Base-by-base conservation (phyloP, 164 flowering plant genomes). In the Liriodendron chinense region DNA sequence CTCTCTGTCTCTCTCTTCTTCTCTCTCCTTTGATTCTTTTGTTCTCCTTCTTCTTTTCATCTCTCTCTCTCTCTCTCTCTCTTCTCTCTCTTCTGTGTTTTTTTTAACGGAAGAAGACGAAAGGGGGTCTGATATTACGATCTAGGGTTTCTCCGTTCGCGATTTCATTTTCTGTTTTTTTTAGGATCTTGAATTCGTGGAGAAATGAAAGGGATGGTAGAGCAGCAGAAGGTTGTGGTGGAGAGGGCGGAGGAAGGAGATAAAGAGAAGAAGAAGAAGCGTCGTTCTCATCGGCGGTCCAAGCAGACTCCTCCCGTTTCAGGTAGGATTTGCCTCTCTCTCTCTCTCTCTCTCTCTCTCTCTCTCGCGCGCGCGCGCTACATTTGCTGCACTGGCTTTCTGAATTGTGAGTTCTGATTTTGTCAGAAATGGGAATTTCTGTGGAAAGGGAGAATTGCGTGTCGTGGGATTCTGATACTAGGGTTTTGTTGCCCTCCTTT, bases 221-320 rank as follows among this genome's bases (percentile, higher is more conserved):
- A 83, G 69, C 71, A 24, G 13, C 69, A 66, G 47, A 63, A 59
- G 62, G 57, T 82, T 21, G 83, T 77, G 14, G 82, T 80, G 24
- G 87, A 84, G 70, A 79, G 76, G 72, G 68, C 71, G 6, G 92
- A 79, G 61, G 89, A 84, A 66, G 83, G 75, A 10, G 87, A 84
- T 47, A 89, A 82, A 75, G 94, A 68, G 24, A 76, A 77, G 92
- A 89, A 83, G 87, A 90, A 86, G 83, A 90, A 81, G 82, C 93
- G 95, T 57, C 88, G 96, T 28, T 64, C 88, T 0, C 78, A 78
- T 81, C 91, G 94, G 18, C 89, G 89, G 57, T 72, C 89, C 50
- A 91, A 89, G 73, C 86, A 84, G 22, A 84, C 77, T 77, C 71
- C 81, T 72, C 63, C 83, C 12, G 65, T 71, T 71, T 75, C 90